Evolutionary conservation across 345 rosid species (phyloP), one percentile per base, ranked within the genome.

Genomic region (Populus davidiana): DNA sequence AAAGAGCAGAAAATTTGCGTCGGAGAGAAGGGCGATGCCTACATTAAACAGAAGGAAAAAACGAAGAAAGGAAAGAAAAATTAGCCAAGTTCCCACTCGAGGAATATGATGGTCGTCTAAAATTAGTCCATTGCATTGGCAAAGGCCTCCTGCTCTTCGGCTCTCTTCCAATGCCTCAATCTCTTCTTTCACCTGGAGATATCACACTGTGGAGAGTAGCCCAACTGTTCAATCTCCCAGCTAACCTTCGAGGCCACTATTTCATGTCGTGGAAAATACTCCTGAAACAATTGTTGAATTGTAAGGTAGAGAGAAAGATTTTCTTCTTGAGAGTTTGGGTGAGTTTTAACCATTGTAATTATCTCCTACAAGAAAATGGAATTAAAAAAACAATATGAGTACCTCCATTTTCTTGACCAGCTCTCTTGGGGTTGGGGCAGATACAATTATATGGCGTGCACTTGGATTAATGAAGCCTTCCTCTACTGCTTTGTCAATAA

Each of bases 201-300:
- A 54, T 88, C 91, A 75, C 88, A 84, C 71, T 83, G 80, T 25
- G 88, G 70, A 52, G 89, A 72, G 74, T 79, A 75, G 11, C 83
- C 88, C 52, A 85, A 77, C 72, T 85, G 92, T 79, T 88, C 91
- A 44, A 47, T 88, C 86, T 93, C 95, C 97, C 98, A 94, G 27
- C 86, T 92, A 56, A 87, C 82, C 89, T 90, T 90, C 21, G 95
- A 81, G 10, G 95, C 97, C 38, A 87, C 97, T 74, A 85, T 88
- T 82, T 92, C 93, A 70, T 91, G 95, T 67, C 84, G 82, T 2
- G 97, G 94, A 75, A 83, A 84, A 78, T 94, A 94, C 71, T 92
- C 98, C 98, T 93, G 20, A 67, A 44, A 70, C 41, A 39, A 2
- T 2, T 2, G 7, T 2, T 52, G 6, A 52, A 6, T 2, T 50